Conservation (phyloP, 2,329 filamentous ascomycete genomes). For the Ceratocystiopsis minuta region DNA sequence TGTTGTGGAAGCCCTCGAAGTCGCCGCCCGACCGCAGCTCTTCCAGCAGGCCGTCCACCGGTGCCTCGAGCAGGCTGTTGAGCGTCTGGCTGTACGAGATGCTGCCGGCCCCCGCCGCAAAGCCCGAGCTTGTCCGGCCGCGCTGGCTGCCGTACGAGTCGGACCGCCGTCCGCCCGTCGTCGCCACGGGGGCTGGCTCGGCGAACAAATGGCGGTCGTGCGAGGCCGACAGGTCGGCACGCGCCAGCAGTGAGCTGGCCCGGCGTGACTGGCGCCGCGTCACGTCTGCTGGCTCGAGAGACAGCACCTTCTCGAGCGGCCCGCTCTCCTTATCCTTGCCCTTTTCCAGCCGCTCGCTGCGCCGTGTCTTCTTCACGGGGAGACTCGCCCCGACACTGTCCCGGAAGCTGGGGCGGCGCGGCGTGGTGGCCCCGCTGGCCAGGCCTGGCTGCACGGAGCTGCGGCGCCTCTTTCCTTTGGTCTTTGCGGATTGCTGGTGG, state of each 20-base stretch:
- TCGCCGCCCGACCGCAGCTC: slow-evolving; percentile 43
- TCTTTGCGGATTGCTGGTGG: slow-evolving; percentile 23
- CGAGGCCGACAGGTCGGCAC: slow-evolving; percentile 71
- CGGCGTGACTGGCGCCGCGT: slow-evolving; percentile 49
- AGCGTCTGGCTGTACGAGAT: slow-evolving; percentile 27
- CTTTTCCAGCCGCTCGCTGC: slow-evolving; percentile 31
- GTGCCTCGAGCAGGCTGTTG: slow-evolving; percentile 48
- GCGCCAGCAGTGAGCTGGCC: slow-evolving; percentile 78
- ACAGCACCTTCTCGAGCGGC: slow-evolving; percentile 42
- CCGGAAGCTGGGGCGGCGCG: slow-evolving; percentile 48
- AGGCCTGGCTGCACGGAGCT: slow-evolving; percentile 50
- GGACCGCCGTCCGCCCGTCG: slow-evolving; percentile 33
- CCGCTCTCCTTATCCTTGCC: slow-evolving; percentile 5
- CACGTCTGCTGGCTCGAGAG: slow-evolving; percentile 46
- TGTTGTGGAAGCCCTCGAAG: slow-evolving; percentile 51
- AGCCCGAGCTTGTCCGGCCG: slow-evolving; percentile 39
- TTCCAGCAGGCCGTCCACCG: slow-evolving; percentile 51
- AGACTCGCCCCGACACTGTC: slow-evolving; percentile 56
- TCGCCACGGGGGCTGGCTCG: slow-evolving; percentile 35
- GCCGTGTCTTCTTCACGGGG: slow-evolving; percentile 33
- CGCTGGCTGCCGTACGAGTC: slow-evolving; percentile 58
- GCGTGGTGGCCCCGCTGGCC: slow-evolving; percentile 59
- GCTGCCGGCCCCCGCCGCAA: slow-evolving; percentile 10
- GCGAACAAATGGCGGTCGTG: slow-evolving; percentile 68
- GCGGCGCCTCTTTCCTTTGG: slow-evolving; percentile 33